Base-by-base conservation (phyloP, 1,139 yeast genomes). In the Candida mesenterica region DNA sequence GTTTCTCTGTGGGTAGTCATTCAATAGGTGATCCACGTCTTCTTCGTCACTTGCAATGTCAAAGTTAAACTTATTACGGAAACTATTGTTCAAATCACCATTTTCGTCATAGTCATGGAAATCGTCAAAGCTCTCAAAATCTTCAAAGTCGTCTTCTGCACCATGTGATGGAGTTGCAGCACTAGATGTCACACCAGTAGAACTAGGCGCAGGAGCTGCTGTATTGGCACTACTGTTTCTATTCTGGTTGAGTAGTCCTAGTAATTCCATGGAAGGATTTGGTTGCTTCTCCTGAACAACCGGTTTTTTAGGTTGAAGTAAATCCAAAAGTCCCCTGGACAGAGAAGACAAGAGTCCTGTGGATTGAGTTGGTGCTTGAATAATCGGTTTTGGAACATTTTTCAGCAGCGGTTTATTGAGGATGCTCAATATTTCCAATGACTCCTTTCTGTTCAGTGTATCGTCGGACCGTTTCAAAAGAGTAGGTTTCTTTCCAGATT, bases 371-470 rank as follows among this genome's bases (percentile, higher is more conserved):
- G n/a, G n/a, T 43, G 31, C 42, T 41, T 16, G 27, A 34, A 43
- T n/a, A n/a, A n/a, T 30, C 27, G 37, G 31, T 27, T 31, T 37
- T 30, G 36, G 29, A n/a, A n/a, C n/a, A n/a, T n/a, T n/a, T n/a
- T n/a, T n/a, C 23, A 7, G 23, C 22, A 30, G 34, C 2, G 62
- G 56, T 34, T 57, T 57, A 24, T 67, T 75, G 44, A 79, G 60
- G 20, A 79, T 64, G 7, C 76, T 71, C 40, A 78, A 61, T 12
- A 78, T 51, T 40, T 77, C 82, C 42, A 24, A 24, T 13, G 40
- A 33, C 27, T 39, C 39, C 30, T 36, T 39, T 17, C 26, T 38
- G 28, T 32, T 32, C 10, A 13, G 28, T 18, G 39, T 33, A 12
- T 41, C 36, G 23, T 49, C 51, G 2, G 61, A 48, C 37, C 66